A percentile compares a stretch with the other conserved stretches of the same genome.
Evolutionary conservation across 2,329 filamentous ascomycete species (phyloP).

Genomic region (Didymosphaeria variabile): DNA sequence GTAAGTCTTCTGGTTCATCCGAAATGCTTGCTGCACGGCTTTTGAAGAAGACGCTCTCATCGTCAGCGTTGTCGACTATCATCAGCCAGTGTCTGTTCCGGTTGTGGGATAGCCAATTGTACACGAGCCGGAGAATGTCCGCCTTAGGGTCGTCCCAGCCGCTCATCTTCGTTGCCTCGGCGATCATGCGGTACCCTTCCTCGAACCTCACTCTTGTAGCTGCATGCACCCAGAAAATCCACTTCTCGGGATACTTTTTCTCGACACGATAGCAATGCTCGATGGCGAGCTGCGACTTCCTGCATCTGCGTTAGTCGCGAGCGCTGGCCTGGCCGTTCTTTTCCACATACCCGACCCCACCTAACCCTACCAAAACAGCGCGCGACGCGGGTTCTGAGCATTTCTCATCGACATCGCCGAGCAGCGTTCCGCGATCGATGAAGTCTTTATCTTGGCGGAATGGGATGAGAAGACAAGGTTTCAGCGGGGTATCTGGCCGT

Average conservation of each 20-base stretch:
- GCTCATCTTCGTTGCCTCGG: conserved; percentile 17
- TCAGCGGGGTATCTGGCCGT: no score
- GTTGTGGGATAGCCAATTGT: conserved; percentile 25
- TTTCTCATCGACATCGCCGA: conserved; percentile 32
- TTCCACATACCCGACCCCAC: no score
- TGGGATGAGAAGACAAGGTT: conserved; percentile 30
- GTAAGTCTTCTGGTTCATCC: conserved; percentile 1
- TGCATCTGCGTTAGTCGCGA: neutral
- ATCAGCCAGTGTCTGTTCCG: conserved; percentile 28
- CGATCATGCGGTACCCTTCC: conserved; percentile 26
- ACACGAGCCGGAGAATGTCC: conserved; percentile 24
- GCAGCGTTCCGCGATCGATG: conserved; percentile 27
- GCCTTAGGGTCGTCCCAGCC: conserved; percentile 22
- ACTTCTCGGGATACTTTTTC: conserved; percentile 17
- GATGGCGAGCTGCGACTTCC: conserved; percentile 18
- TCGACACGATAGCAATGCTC: conserved; percentile 21
- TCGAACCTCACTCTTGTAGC: conserved; percentile 22
- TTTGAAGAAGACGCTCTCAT: conserved; percentile 20
- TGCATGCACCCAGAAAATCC: conserved; percentile 30
- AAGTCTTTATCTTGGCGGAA: conserved; percentile 34
- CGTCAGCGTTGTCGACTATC: conserved; percentile 35
- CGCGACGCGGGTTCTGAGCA: conserved; percentile 39
- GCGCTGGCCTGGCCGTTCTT: no score
- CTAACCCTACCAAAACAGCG: neutral
- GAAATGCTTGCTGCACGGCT: neutral